Conservation (phyloP, 2,329 filamentous ascomycete species). For the Colletotrichum eleusines region DNA sequence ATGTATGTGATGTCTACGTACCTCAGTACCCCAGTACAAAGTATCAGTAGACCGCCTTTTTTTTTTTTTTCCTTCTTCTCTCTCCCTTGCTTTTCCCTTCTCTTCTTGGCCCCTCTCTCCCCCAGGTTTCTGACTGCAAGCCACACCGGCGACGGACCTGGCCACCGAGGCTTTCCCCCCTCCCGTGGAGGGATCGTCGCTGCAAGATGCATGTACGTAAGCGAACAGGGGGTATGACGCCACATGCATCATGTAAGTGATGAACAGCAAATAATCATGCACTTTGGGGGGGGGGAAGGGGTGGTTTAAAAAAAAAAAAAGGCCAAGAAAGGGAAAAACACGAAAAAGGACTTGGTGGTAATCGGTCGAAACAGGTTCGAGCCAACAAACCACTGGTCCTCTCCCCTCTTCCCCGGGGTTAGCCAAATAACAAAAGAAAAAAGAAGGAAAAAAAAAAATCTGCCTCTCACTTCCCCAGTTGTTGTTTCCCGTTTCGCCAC, state of each 20-base stretch:
- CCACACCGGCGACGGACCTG: not conserved
- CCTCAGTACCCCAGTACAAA: too few species aligned
- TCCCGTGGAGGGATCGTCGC: slow-evolving; percentile 11
- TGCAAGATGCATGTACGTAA: slow-evolving; percentile 16
- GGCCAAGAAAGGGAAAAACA: too few species aligned
- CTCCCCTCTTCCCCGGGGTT: too few species aligned
- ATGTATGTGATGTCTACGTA: too few species aligned
- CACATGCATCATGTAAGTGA: slow-evolving; percentile 7
- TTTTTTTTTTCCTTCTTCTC: too few species aligned
- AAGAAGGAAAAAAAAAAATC: not conserved
- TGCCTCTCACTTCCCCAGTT: not conserved
- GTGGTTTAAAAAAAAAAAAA: too few species aligned
- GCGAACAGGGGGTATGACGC: not conserved
- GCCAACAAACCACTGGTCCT: not conserved
- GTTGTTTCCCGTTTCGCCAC: not conserved
- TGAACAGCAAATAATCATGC: not conserved
- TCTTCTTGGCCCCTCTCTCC: not conserved
- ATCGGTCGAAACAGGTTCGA: not conserved
- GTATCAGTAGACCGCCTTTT: too few species aligned
- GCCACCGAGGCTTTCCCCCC: not conserved
- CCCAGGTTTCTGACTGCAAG: not conserved
- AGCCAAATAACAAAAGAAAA: too few species aligned
- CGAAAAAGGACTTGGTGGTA: not conserved
- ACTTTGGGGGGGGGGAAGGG: not conserved
- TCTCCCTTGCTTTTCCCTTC: too few species aligned